Base-by-base conservation (phyloP, 345 rosid species). In the Excoecaria agallocha region DNA sequence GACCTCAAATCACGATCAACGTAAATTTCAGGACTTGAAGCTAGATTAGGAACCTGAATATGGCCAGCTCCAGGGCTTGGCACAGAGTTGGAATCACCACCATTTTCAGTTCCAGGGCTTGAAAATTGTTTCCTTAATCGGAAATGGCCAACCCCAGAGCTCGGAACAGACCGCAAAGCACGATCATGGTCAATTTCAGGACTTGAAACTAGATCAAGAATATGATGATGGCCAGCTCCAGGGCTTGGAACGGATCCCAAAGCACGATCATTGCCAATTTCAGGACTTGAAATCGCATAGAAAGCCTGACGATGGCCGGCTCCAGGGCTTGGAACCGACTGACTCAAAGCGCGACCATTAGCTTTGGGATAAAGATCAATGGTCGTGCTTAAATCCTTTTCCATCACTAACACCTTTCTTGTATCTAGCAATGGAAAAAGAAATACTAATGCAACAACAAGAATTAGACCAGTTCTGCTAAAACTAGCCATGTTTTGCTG, bases 61-160 rank as follows among this genome's bases (percentile, higher is more conserved):
- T 22, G 61, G 37, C 61, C 62, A 22, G 62, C 62, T 58, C 62
- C 62, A 24, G 37, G 62, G 61, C 61, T 57, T n/a, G 61, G 61
- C 20, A 57, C 61, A 20, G 61, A 57, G 6, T 57, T 5, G 25
- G n/a, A 56, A 20, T 1, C 20, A 15, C 22, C 19, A 55, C 3
- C 8, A 15, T 55, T 55, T 16, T 19, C 22, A 15, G 20, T 41
- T 41, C 4, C 7, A 41, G 45, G 45, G 7, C 4, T 41, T 41
- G 45, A 7, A 41, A 3, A 41, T 41, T 41, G 45, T 7, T 41
- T 17, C 56, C 56, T 12, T 4, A 51, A 51, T 51, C 15, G 56
- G 15, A 57, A 3, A 54, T 54, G 62, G 3, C 62, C 15, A 54
- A 24, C 58, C n/a, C 24, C 58, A 8, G 62, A 37, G 62, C 62